Base-by-base conservation (phyloP, 352 stramenopile genomes). In the Globisporangium alternatum region DNA sequence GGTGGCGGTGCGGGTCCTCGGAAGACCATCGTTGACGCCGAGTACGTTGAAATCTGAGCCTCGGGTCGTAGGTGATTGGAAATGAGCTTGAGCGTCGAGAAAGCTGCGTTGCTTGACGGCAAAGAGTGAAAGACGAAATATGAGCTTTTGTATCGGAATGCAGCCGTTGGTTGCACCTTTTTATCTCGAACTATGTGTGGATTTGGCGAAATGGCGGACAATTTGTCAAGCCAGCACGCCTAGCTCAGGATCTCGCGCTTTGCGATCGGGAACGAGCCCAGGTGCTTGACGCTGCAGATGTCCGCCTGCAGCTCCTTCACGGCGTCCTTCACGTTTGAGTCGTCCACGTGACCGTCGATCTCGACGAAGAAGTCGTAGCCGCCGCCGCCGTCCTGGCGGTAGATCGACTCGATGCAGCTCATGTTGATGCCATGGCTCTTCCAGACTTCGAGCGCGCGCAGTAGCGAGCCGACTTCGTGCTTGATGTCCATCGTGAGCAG, bases 291-390 rank as follows among this genome's bases (percentile, higher is more conserved):
- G 2, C 62, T 66, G 64, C 83, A 91, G 17, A 93, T 74, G 2
- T 68, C 64, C 10, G 65, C 64, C 58, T 83, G 70, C 28, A 94
- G 69, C 54, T 85, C 66, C 30, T 83, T 67, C 9, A 94, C 63
- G 2, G 86, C 87, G 31, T 65, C 62, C 6, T 76, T 69, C 22
- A 93, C 80, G 45, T 88, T 84, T 4, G 56, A 53, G 59, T 96
- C 85, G 52, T 94, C 78, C 56, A 86, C 78, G 62, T 95, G 83
- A 39, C 83, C 87, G 43, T 85, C 66, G 43, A 95, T 83, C 68
- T 96, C 86, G 33, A 95, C 74, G 52, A 95, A 95, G 56, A 96
- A 96, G 62, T 92, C 85, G 62, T 91, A 95, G 45, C 88, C 86
- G 19, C 79, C 76, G 17, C 79, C 76, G 43, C 83, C 64, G 19